Percentiles rank a stretch among this genome's conserved stretches.
phyloP scores from a whole-genome alignment of 2,329 filamentous ascomycete species.

The Coniochaeta sp. region DNA sequence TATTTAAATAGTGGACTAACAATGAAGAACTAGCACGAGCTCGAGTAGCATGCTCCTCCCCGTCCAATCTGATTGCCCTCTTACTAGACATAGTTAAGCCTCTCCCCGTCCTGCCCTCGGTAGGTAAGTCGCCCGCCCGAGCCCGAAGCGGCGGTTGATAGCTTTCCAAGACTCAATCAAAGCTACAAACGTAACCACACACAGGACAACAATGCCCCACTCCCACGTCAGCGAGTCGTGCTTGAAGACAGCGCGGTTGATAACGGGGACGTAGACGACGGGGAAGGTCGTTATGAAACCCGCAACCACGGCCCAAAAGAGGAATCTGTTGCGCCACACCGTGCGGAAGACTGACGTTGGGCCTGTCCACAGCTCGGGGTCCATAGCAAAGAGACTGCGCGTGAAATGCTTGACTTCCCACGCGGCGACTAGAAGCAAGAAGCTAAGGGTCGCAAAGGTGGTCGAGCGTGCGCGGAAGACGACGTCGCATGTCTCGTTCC shows the following conservation, averaged over 20 bases:
- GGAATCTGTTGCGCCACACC: slow-evolving; percentile 48
- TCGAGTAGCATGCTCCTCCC: too few species aligned
- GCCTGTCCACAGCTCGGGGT: slow-evolving; percentile 47
- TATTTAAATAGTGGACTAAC: too few species aligned
- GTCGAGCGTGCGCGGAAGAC: slow-evolving; percentile 61
- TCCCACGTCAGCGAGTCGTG: slow-evolving; percentile 62
- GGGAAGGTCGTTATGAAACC: slow-evolving; percentile 53
- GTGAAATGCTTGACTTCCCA: slow-evolving; percentile 60
- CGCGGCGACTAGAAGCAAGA: slow-evolving; percentile 61
- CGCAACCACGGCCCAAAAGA: slow-evolving; percentile 40
- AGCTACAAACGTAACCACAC: too few species aligned
- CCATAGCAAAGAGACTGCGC: slow-evolving; percentile 54
- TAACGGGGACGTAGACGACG: slow-evolving; percentile 59
- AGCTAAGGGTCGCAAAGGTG: slow-evolving; percentile 60
- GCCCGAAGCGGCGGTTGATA: too few species aligned
- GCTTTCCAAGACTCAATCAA: too few species aligned
- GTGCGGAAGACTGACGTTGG: slow-evolving; percentile 20
- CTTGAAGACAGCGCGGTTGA: slow-evolving; percentile 60
- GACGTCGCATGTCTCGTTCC: slow-evolving; percentile 42
- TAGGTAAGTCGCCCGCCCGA: too few species aligned
- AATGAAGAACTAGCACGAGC: too few species aligned
- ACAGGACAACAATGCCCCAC: slow-evolving; percentile 57
- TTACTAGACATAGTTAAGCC: too few species aligned
- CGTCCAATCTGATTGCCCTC: too few species aligned
- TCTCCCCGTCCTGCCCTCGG: too few species aligned